Percentiles rank a stretch among this genome's conserved stretches.
phyloP scores from a whole-genome alignment of 805 yeast species.

The Metschnikowia proteae region DNA sequence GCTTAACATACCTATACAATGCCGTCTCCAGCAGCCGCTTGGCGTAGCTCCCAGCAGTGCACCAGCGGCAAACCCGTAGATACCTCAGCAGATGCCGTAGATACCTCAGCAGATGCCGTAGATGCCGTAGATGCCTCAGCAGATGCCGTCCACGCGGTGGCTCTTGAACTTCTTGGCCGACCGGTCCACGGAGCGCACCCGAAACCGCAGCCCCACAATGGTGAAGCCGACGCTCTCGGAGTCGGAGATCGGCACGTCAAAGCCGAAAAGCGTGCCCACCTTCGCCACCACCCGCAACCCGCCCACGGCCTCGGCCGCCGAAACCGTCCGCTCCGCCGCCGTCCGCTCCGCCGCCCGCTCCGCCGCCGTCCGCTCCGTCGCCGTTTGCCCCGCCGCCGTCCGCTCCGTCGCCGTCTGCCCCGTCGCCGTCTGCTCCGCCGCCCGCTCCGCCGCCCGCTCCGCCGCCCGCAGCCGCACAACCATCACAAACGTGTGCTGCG shows the following conservation, averaged over 20 bases:
- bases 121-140: conserved; percentile 18
- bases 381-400: conserved; percentile 20
- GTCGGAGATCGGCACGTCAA: conserved; percentile 40
- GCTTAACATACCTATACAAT: not conserved
- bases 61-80: no score
- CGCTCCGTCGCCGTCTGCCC: no score
- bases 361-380: conserved; percentile 16
- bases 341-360: no score
- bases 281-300: conserved; percentile 68
- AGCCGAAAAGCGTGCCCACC: conserved; percentile 57
- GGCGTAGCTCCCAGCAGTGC: no score
- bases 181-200: conserved; percentile 72
- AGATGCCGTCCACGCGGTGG: conserved; percentile 57
- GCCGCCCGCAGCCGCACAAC: conserved; percentile 47
- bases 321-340: conserved; percentile 15
- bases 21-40: no score
- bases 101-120: no score
- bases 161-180: conserved; percentile 82
- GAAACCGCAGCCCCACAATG: conserved; percentile 75
- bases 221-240: conserved; percentile 49
- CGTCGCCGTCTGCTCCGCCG: no score
- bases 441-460: conserved; percentile 10
- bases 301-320: conserved; percentile 44
- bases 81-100: no score
- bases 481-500: conserved; percentile 66